Percentiles rank a stretch among this genome's conserved stretches.
Conservation (phyloP, 768 basidiomycete species). For the Scleroderma bovista region DNA sequence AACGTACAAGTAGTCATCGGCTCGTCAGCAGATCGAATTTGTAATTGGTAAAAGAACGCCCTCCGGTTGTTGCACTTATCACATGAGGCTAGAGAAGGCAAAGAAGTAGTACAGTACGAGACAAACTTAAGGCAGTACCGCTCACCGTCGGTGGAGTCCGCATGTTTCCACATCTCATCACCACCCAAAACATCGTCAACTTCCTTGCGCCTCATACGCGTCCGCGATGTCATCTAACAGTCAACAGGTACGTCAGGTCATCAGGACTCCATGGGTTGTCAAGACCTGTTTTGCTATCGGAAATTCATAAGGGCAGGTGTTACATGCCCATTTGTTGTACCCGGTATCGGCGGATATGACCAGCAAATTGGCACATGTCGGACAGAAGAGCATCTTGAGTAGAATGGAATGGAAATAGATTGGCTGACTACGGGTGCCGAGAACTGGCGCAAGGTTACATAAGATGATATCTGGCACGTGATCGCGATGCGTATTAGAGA, state of each 20-base stretch:
- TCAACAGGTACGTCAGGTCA: not conserved
- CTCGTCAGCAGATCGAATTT: constrained; percentile 91
- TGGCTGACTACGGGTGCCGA: too few species aligned
- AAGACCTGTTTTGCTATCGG: constrained; percentile 20
- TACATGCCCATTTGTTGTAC: constrained; percentile 90
- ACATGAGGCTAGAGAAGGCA: constrained; percentile 40
- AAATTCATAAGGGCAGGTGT: constrained; percentile 93
- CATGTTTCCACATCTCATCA: constrained; percentile 90
- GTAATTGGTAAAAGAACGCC: constrained; percentile 94
- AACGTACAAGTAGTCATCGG: constrained; percentile 61
- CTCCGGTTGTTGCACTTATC: constrained; percentile 78
- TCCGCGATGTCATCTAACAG: constrained; percentile 85
- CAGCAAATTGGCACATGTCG: constrained; percentile 86
- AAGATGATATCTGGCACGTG: too few species aligned
- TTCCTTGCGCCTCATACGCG: constrained; percentile 78
- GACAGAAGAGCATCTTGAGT: constrained; percentile 97
- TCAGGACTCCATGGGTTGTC: not conserved
- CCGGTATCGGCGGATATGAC: constrained; percentile 72
- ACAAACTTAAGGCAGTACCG: not conserved
- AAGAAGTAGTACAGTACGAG: not conserved
- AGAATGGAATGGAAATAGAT: too few species aligned
- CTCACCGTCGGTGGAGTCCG: constrained; percentile 78
- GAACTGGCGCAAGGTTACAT: too few species aligned
- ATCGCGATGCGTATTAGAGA: too few species aligned
- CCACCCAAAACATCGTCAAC: constrained; percentile 96